A percentile compares a stretch with the other conserved stretches of the same genome.
phyloP scores from a whole-genome alignment of 1,284 basidiomycete genomes.

The Papiliotrema flavescens region DNA sequence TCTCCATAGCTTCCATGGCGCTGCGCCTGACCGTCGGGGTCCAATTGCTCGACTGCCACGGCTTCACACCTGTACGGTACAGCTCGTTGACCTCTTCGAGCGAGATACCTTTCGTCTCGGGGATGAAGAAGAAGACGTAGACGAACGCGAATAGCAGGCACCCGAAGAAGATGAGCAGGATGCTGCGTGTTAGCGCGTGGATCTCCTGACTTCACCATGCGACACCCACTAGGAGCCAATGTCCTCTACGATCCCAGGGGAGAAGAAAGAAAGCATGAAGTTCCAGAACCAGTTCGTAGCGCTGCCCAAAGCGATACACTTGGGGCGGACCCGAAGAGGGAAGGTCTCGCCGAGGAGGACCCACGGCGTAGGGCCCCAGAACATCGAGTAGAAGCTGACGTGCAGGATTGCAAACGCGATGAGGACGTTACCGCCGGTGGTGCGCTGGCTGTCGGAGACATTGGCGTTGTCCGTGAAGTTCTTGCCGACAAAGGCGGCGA shows the following conservation, averaged over 20 bases:
- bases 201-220: too few relatives aligned
- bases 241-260: constrained; percentile 55
- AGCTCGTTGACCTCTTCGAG: constrained; percentile 76
- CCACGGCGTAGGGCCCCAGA: constrained; percentile 64
- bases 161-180: constrained; percentile 56
- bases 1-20: constrained; percentile 9
- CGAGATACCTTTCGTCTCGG: constrained; percentile 70
- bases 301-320: constrained; percentile 67
- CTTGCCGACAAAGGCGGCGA: constrained; percentile 67
- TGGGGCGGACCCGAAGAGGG: constrained; percentile 71
- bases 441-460: constrained; percentile 39
- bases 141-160: constrained; percentile 66
- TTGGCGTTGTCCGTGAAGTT: constrained; percentile 56
- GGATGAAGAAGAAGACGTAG: constrained; percentile 57
- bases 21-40: constrained; percentile 47
- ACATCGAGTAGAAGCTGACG: constrained; percentile 65
- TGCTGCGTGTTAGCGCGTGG: constrained; percentile 45
- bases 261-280: constrained; percentile 58
- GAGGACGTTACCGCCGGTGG: constrained; percentile 60
- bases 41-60: constrained; percentile 64
- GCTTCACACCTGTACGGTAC: constrained; percentile 62
- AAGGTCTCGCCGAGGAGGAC: constrained; percentile 62
- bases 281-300: constrained; percentile 54
- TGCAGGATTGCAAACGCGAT: constrained; percentile 71
- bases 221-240: constrained; percentile 58